A percentile compares a stretch with the other conserved stretches of the same genome.
Evolutionary conservation across 257 asterid species (phyloP).

Genomic region (Gentiana straminea): DNA sequence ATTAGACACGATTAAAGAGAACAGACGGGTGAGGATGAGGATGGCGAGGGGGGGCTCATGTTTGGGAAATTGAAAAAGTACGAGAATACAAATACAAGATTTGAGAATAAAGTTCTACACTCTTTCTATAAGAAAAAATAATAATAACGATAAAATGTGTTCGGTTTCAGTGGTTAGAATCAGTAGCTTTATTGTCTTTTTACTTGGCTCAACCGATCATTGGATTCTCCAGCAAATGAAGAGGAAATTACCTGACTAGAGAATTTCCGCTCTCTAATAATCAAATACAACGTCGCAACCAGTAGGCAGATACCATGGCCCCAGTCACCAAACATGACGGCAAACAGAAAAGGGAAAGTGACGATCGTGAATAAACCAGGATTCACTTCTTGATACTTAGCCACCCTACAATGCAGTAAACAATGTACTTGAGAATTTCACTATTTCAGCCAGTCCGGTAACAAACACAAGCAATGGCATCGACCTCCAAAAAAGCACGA

Average conservation of each 20-base stretch:
- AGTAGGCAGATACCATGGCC: conserved; percentile 98
- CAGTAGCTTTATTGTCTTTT: too few relatives aligned
- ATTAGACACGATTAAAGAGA: too few relatives aligned
- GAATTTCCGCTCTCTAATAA: conserved; percentile 63
- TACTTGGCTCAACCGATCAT: not conserved
- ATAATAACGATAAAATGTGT: too few relatives aligned
- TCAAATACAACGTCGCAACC: conserved; percentile 56
- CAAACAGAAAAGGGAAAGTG: conserved; percentile 97
- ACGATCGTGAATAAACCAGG: conserved; percentile 97
- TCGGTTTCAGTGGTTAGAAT: too few relatives aligned
- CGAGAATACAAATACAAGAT: too few relatives aligned
- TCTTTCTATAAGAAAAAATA: too few relatives aligned
- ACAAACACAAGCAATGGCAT: too few relatives aligned
- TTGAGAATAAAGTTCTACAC: too few relatives aligned
- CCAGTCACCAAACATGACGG: conserved; percentile 99
- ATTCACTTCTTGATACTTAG: conserved; percentile 98
- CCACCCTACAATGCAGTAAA: conserved; percentile 59
- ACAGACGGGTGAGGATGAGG: too few relatives aligned
- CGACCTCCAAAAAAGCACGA: too few relatives aligned
- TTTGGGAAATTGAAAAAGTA: too few relatives aligned
- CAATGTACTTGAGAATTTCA: not conserved
- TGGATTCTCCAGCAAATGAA: not conserved
- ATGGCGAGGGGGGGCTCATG: too few relatives aligned
- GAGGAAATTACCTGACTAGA: conserved; percentile 59
- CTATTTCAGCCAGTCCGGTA: not conserved